phyloP scores from a whole-genome alignment of 805 yeast genomes.

The Lachancea cidri region DNA sequence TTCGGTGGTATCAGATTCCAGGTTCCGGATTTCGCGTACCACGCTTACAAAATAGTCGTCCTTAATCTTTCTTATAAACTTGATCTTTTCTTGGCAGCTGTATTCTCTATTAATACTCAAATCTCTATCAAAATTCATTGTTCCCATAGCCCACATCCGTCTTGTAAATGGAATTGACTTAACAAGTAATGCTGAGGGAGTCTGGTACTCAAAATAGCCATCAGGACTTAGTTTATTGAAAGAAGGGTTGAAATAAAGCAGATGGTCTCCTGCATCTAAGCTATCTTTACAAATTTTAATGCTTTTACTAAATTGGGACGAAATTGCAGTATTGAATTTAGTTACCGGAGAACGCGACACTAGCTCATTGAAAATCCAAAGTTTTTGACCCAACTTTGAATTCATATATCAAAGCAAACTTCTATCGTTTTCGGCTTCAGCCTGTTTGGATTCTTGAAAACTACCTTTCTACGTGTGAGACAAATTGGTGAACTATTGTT shows the following conservation, averaged over 20 bases:
- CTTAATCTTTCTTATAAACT: constrained; percentile 34
- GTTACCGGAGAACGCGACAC: constrained; percentile 1
- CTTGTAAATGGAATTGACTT: constrained; percentile 38
- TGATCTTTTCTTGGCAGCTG: constrained; percentile 50
- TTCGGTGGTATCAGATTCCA: constrained; percentile 12
- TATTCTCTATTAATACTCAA: constrained; percentile 37
- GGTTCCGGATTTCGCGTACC: constrained; percentile 40
- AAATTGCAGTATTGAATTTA: constrained; percentile 1
- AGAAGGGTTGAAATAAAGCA: constrained; percentile 61
- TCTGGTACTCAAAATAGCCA: constrained; percentile 78
- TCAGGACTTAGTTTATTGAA: constrained; percentile 50
- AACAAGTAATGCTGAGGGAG: constrained; percentile 41
- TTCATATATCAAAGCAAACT: neutral
- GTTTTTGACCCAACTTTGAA: neutral
- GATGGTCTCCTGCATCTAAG: constrained; percentile 33
- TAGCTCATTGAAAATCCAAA: constrained; percentile 4
- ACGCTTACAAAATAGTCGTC: constrained; percentile 49
- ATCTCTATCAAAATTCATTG: constrained; percentile 39
- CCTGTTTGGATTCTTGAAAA: too few relatives aligned
- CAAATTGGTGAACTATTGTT: too few relatives aligned
- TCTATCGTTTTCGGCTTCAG: too few relatives aligned
- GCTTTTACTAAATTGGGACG: neutral
- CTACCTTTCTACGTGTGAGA: too few relatives aligned
- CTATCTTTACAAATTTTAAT: neutral
- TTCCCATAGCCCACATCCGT: constrained; percentile 80